A percentile compares a stretch with the other conserved stretches of the same genome.
Evolutionary conservation across 1,139 yeast genomes (phyloP).

Genomic region (Zygosaccharomyces pseudobailii): DNA sequence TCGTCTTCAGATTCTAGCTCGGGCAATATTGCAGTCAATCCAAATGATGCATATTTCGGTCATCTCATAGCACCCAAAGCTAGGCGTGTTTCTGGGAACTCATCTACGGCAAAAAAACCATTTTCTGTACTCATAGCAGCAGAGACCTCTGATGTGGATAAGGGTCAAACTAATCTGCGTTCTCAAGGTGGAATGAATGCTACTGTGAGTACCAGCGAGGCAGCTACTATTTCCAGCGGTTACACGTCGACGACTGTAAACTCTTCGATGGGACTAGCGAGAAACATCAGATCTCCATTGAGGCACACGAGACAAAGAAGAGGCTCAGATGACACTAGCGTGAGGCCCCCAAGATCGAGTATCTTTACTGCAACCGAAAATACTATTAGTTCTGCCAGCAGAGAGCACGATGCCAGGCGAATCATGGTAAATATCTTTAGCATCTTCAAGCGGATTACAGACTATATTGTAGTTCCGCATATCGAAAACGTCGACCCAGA

Average conservation of each 20-base stretch:
- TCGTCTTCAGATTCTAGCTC: constrained; percentile 14
- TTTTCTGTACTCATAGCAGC: constrained; percentile 9
- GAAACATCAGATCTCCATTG: constrained; percentile 19
- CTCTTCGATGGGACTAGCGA: constrained; percentile 3
- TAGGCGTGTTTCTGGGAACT: constrained; percentile 9
- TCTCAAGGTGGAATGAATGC: constrained; percentile 4
- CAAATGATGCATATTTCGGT: constrained; percentile 9
- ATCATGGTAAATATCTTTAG: constrained; percentile 31
- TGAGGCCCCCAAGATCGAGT: constrained; percentile 9
- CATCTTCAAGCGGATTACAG: constrained; percentile 29
- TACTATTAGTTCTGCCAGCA: not conserved
- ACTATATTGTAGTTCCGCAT: constrained; percentile 25
- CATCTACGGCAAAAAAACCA: constrained; percentile 5
- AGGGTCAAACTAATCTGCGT: constrained; percentile 4
- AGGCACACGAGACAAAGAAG: constrained; percentile 21
- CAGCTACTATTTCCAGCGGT: not conserved
- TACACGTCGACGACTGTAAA: not conserved
- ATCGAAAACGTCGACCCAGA: constrained; percentile 14
- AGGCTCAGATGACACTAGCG: constrained; percentile 21
- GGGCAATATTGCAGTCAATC: constrained; percentile 4
- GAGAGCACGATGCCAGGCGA: constrained; percentile 27
- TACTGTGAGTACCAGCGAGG: not conserved
- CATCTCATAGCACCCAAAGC: constrained; percentile 17
- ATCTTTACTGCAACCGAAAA: constrained; percentile 11
- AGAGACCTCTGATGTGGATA: constrained; percentile 15